These are phyloP conservation scores for Xerocomus potaroensis DNA, from an alignment of 768 basidiomycete genomes.

Conservation along the genomic window DNA sequence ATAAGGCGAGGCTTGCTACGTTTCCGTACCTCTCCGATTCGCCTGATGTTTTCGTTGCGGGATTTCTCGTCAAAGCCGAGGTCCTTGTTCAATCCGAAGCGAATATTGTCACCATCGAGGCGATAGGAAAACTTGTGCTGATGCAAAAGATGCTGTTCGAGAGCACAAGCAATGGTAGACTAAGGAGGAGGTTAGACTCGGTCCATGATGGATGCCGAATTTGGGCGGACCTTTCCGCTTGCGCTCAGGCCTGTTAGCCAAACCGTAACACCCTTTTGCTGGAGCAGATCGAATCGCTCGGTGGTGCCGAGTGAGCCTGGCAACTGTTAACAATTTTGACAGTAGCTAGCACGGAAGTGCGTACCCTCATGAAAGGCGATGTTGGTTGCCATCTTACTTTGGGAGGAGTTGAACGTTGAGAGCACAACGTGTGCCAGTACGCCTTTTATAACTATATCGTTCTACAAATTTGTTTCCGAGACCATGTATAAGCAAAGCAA, in stretches of 20 bases:
- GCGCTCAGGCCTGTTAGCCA: conserved; percentile 97
- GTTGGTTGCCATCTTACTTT: conserved; percentile 47
- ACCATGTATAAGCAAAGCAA: neutral
- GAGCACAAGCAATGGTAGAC: conserved; percentile 96
- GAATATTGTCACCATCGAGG: conserved; percentile 93
- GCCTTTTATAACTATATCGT: too few relatives aligned
- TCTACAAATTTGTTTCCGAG: too few relatives aligned
- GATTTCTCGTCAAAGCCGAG: conserved; percentile 91
- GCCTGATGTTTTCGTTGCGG: conserved; percentile 91
- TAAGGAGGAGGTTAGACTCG: conserved; percentile 29
- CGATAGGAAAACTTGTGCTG: conserved; percentile 83
- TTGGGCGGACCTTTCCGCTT: conserved; percentile 88
- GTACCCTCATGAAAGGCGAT: conserved; percentile 69
- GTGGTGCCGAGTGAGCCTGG: conserved; percentile 64
- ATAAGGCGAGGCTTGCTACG: neutral
- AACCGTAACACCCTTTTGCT: conserved; percentile 85
- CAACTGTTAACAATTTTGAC: conserved; percentile 2
- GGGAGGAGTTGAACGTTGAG: too few relatives aligned
- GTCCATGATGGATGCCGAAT: neutral
- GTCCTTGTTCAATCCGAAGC: conserved; percentile 96
- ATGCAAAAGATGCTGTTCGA: conserved; percentile 93
- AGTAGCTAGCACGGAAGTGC: neutral
- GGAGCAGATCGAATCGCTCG: conserved; percentile 65
- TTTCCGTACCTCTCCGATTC: conserved; percentile 82
- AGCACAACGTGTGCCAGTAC: too few relatives aligned